Evolutionary conservation across 148 eudicot genomes (phyloP).

Genomic region (Silene conica): DNA sequence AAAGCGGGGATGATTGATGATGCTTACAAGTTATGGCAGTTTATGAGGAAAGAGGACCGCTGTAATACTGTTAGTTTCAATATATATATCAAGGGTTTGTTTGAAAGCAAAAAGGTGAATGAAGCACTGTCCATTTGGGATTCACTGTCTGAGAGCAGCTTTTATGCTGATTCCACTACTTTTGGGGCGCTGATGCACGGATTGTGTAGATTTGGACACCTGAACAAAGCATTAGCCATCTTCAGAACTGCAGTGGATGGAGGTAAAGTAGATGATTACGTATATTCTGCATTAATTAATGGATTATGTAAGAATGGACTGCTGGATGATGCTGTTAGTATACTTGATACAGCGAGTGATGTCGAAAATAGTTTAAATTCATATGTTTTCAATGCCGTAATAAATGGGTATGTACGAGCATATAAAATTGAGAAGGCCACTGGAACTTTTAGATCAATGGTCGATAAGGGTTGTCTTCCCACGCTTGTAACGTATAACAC

Average conservation of each 20-base stretch:
- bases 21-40: slow-evolving; percentile 54
- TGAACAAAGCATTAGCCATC: slow-evolving; percentile 50
- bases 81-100: slow-evolving; percentile 58
- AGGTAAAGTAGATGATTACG: slow-evolving; percentile 39
- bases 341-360: slow-evolving; percentile 42
- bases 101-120: slow-evolving; percentile 52
- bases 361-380: slow-evolving; percentile 50
- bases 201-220: slow-evolving; percentile 55
- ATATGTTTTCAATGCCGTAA: slow-evolving; percentile 55
- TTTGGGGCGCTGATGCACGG: slow-evolving; percentile 68
- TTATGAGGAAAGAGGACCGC: slow-evolving; percentile 51
- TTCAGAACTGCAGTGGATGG: slow-evolving; percentile 43
- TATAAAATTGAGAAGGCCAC: slow-evolving; percentile 55
- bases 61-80: slow-evolving; percentile 53
- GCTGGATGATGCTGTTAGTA: slow-evolving; percentile 50
- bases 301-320: slow-evolving; percentile 54
- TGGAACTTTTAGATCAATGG: slow-evolving; percentile 46
- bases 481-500: slow-evolving; percentile 69
- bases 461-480: slow-evolving; percentile 39
- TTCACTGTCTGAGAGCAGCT: slow-evolving; percentile 34
- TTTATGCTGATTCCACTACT: slow-evolving; percentile 50
- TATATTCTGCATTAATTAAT: slow-evolving; percentile 63
- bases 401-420: slow-evolving; percentile 56
- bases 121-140: slow-evolving; percentile 66
- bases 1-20: slow-evolving; percentile 44